phyloP scores from a whole-genome alignment of 768 basidiomycete genomes.

The Leccinum disarticulatum region DNA sequence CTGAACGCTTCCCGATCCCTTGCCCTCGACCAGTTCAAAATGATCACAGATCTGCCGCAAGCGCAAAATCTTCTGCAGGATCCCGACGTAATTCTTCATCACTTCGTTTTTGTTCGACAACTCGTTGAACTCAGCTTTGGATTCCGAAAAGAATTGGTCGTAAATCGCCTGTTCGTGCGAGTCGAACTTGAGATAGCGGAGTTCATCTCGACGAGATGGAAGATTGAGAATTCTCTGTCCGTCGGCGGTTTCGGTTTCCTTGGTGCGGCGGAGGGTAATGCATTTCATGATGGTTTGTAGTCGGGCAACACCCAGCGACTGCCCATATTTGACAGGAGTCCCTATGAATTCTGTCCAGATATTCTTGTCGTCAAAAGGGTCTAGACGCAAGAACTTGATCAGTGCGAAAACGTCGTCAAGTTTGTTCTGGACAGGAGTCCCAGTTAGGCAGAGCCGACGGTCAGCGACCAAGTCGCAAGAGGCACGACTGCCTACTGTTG shows the following conservation, averaged over 20 bases:
- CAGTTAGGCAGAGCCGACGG: slow-evolving; percentile 91
- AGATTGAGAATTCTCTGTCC: slow-evolving; percentile 85
- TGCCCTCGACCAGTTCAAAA: slow-evolving; percentile 81
- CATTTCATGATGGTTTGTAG: slow-evolving; percentile 96
- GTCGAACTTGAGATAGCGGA: slow-evolving; percentile 83
- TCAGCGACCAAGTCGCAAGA: slow-evolving; percentile 95
- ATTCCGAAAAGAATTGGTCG: slow-evolving; percentile 83
- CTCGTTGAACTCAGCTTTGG: slow-evolving; percentile 89
- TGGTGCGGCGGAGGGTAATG: slow-evolving; percentile 94
- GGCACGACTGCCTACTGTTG: slow-evolving; percentile 91
- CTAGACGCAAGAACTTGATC: slow-evolving; percentile 91
- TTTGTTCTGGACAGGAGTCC: slow-evolving; percentile 99
- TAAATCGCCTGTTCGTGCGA: slow-evolving; percentile 83
- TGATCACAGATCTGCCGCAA: slow-evolving; percentile 98
- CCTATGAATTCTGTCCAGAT: slow-evolving; percentile 94
- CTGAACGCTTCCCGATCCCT: slow-evolving; percentile 49
- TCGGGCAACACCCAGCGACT: slow-evolving; percentile 86
- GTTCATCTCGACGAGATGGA: slow-evolving; percentile 87
- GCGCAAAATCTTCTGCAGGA: slow-evolving; percentile 93
- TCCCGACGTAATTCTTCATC: slow-evolving; percentile 98
- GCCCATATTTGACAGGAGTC: slow-evolving; percentile 88
- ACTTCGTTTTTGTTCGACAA: slow-evolving; percentile 87
- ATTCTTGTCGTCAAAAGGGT: slow-evolving; percentile 91
- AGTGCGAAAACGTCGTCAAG: slow-evolving; percentile 97
- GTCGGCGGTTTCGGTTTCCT: slow-evolving; percentile 79